Conservation (phyloP, 139 green algal species). For the Chlorella sp. region DNA sequence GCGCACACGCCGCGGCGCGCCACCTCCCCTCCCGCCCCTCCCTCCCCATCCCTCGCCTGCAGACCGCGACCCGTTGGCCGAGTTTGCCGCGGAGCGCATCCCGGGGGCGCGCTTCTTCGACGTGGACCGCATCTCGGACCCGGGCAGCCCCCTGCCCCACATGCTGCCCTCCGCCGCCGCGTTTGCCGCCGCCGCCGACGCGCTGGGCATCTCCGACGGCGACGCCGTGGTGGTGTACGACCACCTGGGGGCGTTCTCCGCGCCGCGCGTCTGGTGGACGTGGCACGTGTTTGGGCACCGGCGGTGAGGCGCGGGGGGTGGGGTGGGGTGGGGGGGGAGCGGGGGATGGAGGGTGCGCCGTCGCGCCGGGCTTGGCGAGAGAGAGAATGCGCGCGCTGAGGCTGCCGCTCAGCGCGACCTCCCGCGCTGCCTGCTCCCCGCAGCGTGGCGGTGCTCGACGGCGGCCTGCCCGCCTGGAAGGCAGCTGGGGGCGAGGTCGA, state of each 20-base stretch:
- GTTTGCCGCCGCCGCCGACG: conserved; percentile 85
- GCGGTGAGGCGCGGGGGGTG: conserved; percentile 4
- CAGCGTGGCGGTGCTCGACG: conserved; percentile 89
- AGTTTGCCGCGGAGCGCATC: conserved; percentile 73
- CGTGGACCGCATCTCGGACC: conserved; percentile 60
- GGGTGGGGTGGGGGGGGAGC: neutral
- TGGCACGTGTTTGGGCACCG: conserved; percentile 84
- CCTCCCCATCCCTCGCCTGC: conserved; percentile 32
- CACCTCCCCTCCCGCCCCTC: no score
- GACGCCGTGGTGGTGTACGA: conserved; percentile 91
- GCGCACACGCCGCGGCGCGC: no score
- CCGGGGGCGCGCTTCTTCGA: conserved; percentile 77
- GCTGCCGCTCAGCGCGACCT: neutral
- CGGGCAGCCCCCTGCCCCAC: conserved; percentile 64
- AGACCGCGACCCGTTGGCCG: conserved; percentile 47
- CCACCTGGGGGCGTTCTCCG: conserved; percentile 79
- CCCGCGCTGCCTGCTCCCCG: conserved; percentile 3
- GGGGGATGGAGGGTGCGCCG: neutral
- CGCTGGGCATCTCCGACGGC: conserved; percentile 71
- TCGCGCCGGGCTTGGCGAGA: neutral
- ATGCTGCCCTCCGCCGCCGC: conserved; percentile 71
- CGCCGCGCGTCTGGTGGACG: conserved; percentile 91
- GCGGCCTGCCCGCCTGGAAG: conserved; percentile 85
- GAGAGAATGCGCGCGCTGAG: neutral
- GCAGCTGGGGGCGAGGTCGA: conserved; percentile 54